A percentile compares a stretch with the other conserved stretches of the same genome.
Evolutionary conservation across 108 stramenopile genomes (phyloP).

Genomic region (Nitzschia palea): DNA sequence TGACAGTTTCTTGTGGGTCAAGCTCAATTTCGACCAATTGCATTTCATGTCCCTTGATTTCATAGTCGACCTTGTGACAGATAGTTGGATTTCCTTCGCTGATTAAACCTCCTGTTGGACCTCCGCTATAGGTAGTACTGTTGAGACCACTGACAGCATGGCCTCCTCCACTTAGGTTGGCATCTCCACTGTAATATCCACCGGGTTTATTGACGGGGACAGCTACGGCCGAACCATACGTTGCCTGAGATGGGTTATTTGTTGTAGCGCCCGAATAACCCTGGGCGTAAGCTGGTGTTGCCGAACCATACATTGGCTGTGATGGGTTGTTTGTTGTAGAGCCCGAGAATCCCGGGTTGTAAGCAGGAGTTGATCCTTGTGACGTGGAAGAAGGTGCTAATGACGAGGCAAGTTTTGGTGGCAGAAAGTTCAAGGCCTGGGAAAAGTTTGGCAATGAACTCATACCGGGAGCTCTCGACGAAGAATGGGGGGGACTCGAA

Average conservation of each 20-base stretch:
- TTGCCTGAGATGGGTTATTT: too few species aligned
- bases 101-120: slow-evolving; percentile 24
- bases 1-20: slow-evolving; percentile 60
- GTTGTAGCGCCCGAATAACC: neutral
- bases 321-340: too few species aligned
- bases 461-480: neutral
- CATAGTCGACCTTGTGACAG: slow-evolving; percentile 34
- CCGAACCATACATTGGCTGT: neutral
- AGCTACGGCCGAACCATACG: neutral
- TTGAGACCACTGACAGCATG: neutral
- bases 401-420: too few species aligned
- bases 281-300: neutral
- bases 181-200: slow-evolving; percentile 1
- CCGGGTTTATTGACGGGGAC: slow-evolving; percentile 6
- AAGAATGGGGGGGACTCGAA: too few species aligned
- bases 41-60: slow-evolving; percentile 41
- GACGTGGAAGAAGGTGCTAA: too few species aligned
- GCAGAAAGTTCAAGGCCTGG: slow-evolving; percentile 2
- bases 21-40: slow-evolving; percentile 34
- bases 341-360: too few species aligned
- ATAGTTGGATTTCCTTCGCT: slow-evolving; percentile 25
- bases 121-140: slow-evolving; percentile 11
- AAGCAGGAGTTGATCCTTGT: too few species aligned
- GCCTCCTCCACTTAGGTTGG: neutral
- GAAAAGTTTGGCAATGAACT: slow-evolving; percentile 13